Base-by-base conservation (phyloP, 495 filamentous ascomycete species). In the Penicillium simplicissimum region DNA sequence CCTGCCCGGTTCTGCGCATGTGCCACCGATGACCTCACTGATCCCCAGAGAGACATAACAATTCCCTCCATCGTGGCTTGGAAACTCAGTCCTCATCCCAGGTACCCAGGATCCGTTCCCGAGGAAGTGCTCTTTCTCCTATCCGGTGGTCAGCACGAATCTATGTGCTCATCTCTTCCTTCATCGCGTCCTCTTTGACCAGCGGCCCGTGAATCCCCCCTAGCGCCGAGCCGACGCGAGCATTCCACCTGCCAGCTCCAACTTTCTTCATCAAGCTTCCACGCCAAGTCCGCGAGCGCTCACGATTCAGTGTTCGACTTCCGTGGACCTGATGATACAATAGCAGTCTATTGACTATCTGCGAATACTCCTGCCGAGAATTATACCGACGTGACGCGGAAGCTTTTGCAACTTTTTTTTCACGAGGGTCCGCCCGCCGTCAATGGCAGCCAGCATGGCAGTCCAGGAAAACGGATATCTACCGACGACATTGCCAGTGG, bases 1-100 rank as follows among this genome's bases (percentile, higher is more conserved):
- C 31, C 31, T 52, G 21, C 36, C 15, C 28, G 14, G 57, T 58
- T 36, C 56, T 60, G 47, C 48, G 23, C 45, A 25, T 9, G 55
- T 62, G 62, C 55, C 63, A 69, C 57, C 65, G 62, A 72, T 72
- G 69, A 72, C 69, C 69, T 72, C 69, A 72, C 67, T 66, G 57
- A 17, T 52, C 38, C 43, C 21, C 28, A 6, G 25, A 28, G 19
- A 36, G 37, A 60, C 52, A 60, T 55, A 14, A 42, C 33, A 19
- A 4, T 36, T 15, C 31, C n/a, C 21, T 25, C n/a, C 51, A 11
- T 52, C 48, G 31, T 6, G 33, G 19, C 33, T 34, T 53, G 28
- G 45, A 31, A 49, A 49, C 45, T 53, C 34, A 37, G 19, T 58
- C 33, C 51, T 51, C 43, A 25, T 49, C 43, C 43, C 43, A 58